A percentile compares a stretch with the other conserved stretches of the same genome.
Conservation (phyloP, 192 early-diverging fungal genomes). For the Umbelopsis sp. region DNA sequence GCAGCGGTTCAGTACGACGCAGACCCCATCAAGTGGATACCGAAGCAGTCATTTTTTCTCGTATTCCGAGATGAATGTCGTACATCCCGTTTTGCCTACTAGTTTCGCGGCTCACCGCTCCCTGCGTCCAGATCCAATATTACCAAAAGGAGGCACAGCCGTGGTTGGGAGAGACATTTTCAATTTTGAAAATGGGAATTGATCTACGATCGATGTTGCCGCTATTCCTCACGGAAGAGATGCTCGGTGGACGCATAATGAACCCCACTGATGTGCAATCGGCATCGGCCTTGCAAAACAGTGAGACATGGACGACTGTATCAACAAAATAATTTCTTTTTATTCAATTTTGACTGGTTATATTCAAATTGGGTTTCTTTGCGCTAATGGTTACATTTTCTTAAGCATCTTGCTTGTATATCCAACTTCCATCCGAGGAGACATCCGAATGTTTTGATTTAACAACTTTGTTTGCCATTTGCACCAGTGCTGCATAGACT, state of each 20-base stretch:
- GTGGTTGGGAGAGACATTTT: not conserved
- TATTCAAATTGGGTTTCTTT: not conserved
- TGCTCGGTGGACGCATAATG: not conserved
- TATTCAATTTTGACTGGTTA: not conserved
- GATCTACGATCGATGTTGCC: not conserved
- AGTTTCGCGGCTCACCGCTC: not conserved
- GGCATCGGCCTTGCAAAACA: too few relatives aligned
- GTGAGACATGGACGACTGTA: too few relatives aligned
- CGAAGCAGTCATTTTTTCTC: too few relatives aligned
- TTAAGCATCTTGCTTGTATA: slow-evolving; percentile 1
- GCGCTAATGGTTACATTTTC: not conserved
- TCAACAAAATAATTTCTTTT: too few relatives aligned
- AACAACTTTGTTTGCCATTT: slow-evolving; percentile 27
- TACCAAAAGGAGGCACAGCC: slow-evolving; percentile 5
- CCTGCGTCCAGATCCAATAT: not conserved
- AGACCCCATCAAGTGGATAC: too few relatives aligned
- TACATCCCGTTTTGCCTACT: not conserved
- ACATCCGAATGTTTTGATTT: slow-evolving; percentile 13
- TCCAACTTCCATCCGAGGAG: not conserved
- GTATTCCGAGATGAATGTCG: too few relatives aligned
- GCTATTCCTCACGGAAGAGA: not conserved
- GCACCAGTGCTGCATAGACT: slow-evolving; percentile 24
- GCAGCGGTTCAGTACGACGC: too few relatives aligned
- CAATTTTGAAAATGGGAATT: slow-evolving; percentile 4
- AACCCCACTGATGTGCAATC: too few relatives aligned